Conservation (phyloP, 1,284 basidiomycete genomes). For the Austropuccinia psidii region DNA sequence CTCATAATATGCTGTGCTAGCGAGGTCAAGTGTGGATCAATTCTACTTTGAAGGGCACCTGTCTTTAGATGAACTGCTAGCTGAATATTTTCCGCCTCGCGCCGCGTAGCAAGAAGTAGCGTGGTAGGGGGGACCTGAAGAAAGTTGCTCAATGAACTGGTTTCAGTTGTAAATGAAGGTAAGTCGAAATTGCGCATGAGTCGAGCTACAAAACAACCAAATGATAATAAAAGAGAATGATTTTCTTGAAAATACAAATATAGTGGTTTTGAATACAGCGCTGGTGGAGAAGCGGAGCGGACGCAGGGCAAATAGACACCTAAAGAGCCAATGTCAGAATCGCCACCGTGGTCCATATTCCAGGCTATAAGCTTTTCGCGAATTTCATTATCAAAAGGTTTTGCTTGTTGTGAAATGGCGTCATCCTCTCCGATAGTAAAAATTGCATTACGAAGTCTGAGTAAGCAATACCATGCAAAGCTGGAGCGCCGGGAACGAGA, state of each 20-base stretch:
- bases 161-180: not conserved
- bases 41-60: not conserved
- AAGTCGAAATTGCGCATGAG: not conserved
- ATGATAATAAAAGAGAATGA: conserved; percentile 2
- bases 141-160: not conserved
- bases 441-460: conserved; percentile 8
- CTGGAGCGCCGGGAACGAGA: conserved; percentile 6
- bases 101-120: conserved; percentile 7
- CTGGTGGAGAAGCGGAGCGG: not conserved
- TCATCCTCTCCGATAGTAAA: too few relatives aligned
- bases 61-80: conserved; percentile 6
- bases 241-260: not conserved
- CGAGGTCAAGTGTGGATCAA: conserved; percentile 17
- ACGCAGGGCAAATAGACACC: not conserved
- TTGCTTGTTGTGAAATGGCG: too few relatives aligned
- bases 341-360: conserved; percentile 11
- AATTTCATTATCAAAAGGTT: not conserved
- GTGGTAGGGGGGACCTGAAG: conserved; percentile 14
- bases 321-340: conserved; percentile 16
- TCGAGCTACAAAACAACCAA: conserved; percentile 14
- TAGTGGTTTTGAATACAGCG: not conserved
- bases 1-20: conserved; percentile 13
- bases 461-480: conserved; percentile 20
- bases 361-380: not conserved
- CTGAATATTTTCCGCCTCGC: not conserved